These are phyloP conservation scores for Lecanicillium sp. DNA, from an alignment of 2,329 filamentous ascomycete species.

Conservation along the genomic window DNA sequence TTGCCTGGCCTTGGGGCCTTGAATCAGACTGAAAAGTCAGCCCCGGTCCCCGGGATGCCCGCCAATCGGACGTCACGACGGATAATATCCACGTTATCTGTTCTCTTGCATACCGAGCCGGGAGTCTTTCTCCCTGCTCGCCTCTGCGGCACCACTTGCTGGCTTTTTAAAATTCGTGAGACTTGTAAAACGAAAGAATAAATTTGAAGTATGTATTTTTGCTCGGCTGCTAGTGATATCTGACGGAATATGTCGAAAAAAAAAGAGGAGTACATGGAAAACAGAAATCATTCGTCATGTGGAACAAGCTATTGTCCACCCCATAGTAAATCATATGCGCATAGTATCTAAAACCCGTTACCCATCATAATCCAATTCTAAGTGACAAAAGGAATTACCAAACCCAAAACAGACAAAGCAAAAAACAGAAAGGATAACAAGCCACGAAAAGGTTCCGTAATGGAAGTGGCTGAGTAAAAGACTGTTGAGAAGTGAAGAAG, in stretches of 20 bases:
- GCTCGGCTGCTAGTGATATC: background rate
- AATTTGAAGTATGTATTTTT: background rate
- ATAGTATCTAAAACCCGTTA: conserved; percentile 13
- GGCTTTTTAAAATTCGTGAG: no score
- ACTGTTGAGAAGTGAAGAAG: background rate
- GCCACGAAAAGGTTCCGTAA: conserved; percentile 9
- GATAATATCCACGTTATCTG: no score
- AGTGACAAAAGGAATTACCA: conserved; percentile 9
- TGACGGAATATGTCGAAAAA: background rate
- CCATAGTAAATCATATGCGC: conserved; percentile 9
- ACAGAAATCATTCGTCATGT: conserved; percentile 3
- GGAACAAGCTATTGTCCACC: background rate
- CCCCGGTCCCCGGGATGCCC: no score
- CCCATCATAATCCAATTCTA: conserved; percentile 6
- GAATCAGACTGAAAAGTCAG: no score
- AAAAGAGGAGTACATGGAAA: background rate
- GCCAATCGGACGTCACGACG: no score
- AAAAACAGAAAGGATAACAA: conserved; percentile 2
- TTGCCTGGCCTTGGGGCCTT: no score
- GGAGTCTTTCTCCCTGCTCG: no score
- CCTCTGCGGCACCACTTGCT: no score
- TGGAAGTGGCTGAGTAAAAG: background rate
- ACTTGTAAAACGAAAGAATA: no score
- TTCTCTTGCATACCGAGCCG: no score
- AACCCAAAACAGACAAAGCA: background rate